phyloP scores from a whole-genome alignment of 2,329 filamentous ascomycete genomes.

The Lasiodiplodia hormozganensis region DNA sequence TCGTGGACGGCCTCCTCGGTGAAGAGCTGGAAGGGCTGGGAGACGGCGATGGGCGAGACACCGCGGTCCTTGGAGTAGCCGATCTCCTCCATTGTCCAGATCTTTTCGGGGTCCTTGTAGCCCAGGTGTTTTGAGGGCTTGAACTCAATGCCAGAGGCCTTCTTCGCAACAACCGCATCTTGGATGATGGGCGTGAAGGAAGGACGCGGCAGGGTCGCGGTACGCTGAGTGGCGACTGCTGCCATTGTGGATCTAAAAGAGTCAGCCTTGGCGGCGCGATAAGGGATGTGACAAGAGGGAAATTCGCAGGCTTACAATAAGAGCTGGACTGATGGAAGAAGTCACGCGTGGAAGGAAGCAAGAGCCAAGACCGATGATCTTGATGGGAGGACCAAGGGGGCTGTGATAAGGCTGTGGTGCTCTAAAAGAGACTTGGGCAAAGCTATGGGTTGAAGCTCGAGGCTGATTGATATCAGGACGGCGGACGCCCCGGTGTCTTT shows the following conservation, averaged over 20 bases:
- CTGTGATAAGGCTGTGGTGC: neutral
- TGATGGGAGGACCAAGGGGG: neutral
- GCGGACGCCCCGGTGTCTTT: slow-evolving; percentile 16
- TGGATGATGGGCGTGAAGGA: slow-evolving; percentile 45
- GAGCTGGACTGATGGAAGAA: neutral
- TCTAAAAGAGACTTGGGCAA: neutral
- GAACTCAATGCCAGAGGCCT: slow-evolving; percentile 49
- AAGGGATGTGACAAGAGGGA: neutral
- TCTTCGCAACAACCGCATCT: slow-evolving; percentile 31
- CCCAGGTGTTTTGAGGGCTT: slow-evolving; percentile 62
- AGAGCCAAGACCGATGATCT: slow-evolving; percentile 5
- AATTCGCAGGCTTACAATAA: neutral
- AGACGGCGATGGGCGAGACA: slow-evolving; percentile 68
- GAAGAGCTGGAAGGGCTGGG: slow-evolving; percentile 70
- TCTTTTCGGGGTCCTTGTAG: slow-evolving; percentile 58
- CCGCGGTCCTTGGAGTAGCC: slow-evolving; percentile 62
- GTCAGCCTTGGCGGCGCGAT: slow-evolving; percentile 12
- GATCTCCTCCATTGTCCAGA: slow-evolving; percentile 68
- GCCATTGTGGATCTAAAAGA: slow-evolving; percentile 34
- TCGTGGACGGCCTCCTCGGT: slow-evolving; percentile 65
- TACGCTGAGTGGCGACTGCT: slow-evolving; percentile 40
- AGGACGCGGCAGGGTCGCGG: slow-evolving; percentile 39
- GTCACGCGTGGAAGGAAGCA: slow-evolving; percentile 9
- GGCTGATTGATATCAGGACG: slow-evolving; percentile 3
- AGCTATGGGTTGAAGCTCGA: slow-evolving; percentile 7